phyloP scores from a whole-genome alignment of 208 protist species.

The Trypanosoma avium region DNA sequence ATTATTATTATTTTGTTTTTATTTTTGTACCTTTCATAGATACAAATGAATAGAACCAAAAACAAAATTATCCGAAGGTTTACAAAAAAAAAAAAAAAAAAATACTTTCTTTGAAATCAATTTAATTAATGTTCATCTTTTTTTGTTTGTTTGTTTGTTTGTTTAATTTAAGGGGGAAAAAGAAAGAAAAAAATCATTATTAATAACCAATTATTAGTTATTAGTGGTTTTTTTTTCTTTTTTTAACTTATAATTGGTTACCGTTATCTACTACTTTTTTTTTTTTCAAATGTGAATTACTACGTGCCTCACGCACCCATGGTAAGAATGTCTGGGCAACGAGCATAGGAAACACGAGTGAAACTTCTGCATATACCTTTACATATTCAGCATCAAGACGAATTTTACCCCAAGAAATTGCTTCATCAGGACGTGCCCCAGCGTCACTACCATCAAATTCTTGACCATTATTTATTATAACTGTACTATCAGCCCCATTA shows the following conservation, averaged over 20 bases:
- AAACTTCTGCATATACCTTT: conserved; percentile 98
- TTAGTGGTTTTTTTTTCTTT: background rate
- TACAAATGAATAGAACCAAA: too few relatives aligned
- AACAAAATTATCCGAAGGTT: too few relatives aligned
- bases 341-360: conserved; percentile 97
- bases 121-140: too few relatives aligned
- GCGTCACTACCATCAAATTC: conserved; percentile 99
- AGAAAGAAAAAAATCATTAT: too few relatives aligned
- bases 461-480: conserved; percentile 97
- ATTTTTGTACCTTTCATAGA: too few relatives aligned
- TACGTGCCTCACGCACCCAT: conserved; percentile 40
- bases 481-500: conserved; percentile 98
- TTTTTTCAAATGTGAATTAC: background rate
- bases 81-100: too few relatives aligned
- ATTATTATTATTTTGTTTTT: too few relatives aligned
- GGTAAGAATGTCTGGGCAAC: conserved; percentile 95
- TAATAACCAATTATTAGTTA: conserved; percentile 1
- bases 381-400: conserved; percentile 93
- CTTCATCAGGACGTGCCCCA: conserved; percentile 98
- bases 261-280: too few relatives aligned
- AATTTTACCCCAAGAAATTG: conserved; percentile 99
- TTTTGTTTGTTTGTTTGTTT: too few relatives aligned
- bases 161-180: too few relatives aligned
- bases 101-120: too few relatives aligned
- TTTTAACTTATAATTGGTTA: too few relatives aligned